phyloP scores from a whole-genome alignment of 2,329 filamentous ascomycete species.

The Leptographium lundbergii region DNA sequence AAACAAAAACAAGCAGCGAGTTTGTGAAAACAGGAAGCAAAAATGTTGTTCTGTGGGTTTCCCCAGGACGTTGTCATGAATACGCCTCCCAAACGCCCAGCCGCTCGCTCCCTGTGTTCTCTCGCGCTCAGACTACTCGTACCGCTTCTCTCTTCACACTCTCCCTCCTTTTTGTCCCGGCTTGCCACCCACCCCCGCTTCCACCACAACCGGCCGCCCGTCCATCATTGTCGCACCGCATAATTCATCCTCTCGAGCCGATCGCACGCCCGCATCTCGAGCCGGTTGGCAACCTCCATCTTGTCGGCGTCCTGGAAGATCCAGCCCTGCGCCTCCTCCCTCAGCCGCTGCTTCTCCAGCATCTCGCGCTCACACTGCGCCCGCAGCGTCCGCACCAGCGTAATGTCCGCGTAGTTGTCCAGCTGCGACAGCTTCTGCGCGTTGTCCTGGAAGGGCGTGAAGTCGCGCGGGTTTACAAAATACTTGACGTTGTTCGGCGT shows the following conservation, averaged over 20 bases:
- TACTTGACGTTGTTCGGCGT: conserved; percentile 68
- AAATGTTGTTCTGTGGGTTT: not conserved
- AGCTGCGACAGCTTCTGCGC: conserved; percentile 58
- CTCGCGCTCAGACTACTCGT: not conserved
- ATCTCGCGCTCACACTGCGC: conserved; percentile 65
- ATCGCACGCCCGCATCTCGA: conserved; percentile 39
- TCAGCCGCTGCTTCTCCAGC: conserved; percentile 48
- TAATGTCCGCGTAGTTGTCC: conserved; percentile 64
- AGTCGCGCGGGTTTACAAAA: conserved; percentile 69
- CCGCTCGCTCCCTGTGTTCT: not conserved
- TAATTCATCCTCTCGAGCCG: conserved; percentile 32
- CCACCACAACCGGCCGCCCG: not conserved
- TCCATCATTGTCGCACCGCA: conserved; percentile 2
- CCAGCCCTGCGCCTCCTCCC: conserved; percentile 76
- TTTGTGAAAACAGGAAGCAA: not conserved
- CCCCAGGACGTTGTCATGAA: not conserved
- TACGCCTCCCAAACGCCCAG: not conserved
- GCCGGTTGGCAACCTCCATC: conserved; percentile 54
- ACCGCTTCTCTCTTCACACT: not conserved
- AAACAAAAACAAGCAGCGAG: not conserved
- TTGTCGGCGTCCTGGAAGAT: conserved; percentile 71
- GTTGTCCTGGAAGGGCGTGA: conserved; percentile 35
- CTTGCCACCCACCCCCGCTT: not conserved
- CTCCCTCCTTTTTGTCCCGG: not conserved
- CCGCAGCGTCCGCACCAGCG: conserved; percentile 55